A percentile compares a stretch with the other conserved stretches of the same genome.
Evolutionary conservation across 768 basidiomycete genomes (phyloP).

Genomic region (Termitomyces sp.): DNA sequence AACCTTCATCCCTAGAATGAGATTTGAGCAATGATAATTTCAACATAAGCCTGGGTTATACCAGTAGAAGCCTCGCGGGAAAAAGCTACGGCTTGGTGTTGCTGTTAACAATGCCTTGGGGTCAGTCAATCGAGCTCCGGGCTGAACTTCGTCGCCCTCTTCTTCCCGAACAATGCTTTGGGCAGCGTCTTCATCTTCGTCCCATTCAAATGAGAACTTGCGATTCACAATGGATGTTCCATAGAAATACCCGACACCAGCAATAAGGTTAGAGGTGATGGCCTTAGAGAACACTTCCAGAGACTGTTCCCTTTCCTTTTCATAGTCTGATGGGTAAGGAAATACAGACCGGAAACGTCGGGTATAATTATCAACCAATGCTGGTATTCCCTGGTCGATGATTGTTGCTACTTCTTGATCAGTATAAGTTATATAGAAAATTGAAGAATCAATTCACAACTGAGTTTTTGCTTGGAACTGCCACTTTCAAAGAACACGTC

Average conservation of each 20-base stretch:
- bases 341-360: slow-evolving; percentile 65
- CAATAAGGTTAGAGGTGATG: slow-evolving; percentile 86
- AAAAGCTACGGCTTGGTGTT: slow-evolving; percentile 94
- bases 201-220: slow-evolving; percentile 87
- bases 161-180: slow-evolving; percentile 26
- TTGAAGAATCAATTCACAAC: slow-evolving; percentile 37
- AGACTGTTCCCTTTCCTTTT: slow-evolving; percentile 37
- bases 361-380: slow-evolving; percentile 54
- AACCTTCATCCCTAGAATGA: slow-evolving; percentile 84
- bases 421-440: slow-evolving; percentile 5
- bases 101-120: slow-evolving; percentile 79
- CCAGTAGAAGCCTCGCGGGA: slow-evolving; percentile 98
- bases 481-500: slow-evolving; percentile 85
- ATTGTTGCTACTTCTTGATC: slow-evolving; percentile 39
- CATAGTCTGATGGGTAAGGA: slow-evolving; percentile 56
- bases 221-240: slow-evolving; percentile 84
- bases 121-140: slow-evolving; percentile 64
- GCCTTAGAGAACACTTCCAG: slow-evolving; percentile 77
- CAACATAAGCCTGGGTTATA: slow-evolving; percentile 19
- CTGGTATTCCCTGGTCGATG: slow-evolving; percentile 65
- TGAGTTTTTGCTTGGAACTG: slow-evolving; percentile 58
- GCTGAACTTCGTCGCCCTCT: slow-evolving; percentile 31
- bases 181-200: slow-evolving; percentile 48
- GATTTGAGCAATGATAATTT: background rate
- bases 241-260: slow-evolving; percentile 94